Conservation (phyloP, 1,284 basidiomycete species). For the Gymnopus androsaceus region DNA sequence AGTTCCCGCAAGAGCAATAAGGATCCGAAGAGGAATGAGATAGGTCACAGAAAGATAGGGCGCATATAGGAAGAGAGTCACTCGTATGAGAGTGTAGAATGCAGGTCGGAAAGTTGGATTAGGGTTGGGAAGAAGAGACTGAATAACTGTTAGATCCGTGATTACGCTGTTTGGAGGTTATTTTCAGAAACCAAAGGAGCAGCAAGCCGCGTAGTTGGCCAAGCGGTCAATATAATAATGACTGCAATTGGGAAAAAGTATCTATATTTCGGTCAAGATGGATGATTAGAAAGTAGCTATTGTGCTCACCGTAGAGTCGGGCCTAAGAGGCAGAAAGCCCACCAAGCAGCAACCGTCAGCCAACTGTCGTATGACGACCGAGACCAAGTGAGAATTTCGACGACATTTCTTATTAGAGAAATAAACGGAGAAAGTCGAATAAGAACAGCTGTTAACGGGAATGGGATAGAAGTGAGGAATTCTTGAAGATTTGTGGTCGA, state of each 20-base stretch:
- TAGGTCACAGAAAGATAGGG: constrained; percentile 63
- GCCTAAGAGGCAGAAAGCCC: constrained; percentile 71
- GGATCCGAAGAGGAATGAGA: constrained; percentile 57
- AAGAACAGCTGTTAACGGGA: constrained; percentile 58
- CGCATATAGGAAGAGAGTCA: constrained; percentile 49
- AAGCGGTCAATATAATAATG: constrained; percentile 22
- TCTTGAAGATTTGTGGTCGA: constrained; percentile 31
- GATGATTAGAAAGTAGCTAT: not conserved
- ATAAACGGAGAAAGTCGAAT: constrained; percentile 62
- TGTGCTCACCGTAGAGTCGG: constrained; percentile 55
- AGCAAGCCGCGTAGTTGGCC: constrained; percentile 25
- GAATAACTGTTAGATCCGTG: constrained; percentile 57
- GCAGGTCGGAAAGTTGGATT: constrained; percentile 29
- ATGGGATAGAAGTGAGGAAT: constrained; percentile 61
- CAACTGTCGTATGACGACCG: constrained; percentile 65
- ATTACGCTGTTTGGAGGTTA: constrained; percentile 58
- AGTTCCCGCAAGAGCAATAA: constrained; percentile 62
- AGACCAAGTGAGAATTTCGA: constrained; percentile 68
- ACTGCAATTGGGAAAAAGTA: constrained; percentile 46
- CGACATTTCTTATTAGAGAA: constrained; percentile 41
- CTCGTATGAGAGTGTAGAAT: constrained; percentile 44
- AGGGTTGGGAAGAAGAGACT: constrained; percentile 46
- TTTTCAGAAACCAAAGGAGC: constrained; percentile 56
- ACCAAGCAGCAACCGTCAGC: constrained; percentile 72
- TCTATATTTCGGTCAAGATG: constrained; percentile 30